Conservation (phyloP, 805 yeast species). For the Lachancea nothofagi region DNA sequence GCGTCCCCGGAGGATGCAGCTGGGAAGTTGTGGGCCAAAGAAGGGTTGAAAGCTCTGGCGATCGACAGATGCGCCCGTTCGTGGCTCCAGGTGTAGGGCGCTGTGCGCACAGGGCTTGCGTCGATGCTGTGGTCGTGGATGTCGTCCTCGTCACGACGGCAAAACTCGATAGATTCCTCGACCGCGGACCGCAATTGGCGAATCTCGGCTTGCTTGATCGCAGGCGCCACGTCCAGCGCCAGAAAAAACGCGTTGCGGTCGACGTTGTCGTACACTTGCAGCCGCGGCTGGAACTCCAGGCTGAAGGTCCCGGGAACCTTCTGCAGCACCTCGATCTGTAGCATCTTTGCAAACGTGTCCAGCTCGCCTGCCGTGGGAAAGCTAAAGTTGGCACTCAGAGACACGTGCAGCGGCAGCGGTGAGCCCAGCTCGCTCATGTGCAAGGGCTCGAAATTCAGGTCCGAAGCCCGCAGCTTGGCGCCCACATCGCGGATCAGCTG, state of each 20-base stretch:
- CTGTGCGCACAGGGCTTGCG: neutral
- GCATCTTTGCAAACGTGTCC: constrained; percentile 12
- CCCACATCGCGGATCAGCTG: constrained; percentile 12
- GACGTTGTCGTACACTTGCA: constrained; percentile 8
- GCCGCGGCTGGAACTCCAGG: constrained; percentile 5
- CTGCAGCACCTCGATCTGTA: constrained; percentile 7
- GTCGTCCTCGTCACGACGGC: constrained; percentile 1
- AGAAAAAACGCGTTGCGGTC: constrained; percentile 7
- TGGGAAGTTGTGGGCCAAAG: neutral
- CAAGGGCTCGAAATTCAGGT: constrained; percentile 19
- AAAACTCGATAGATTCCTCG: constrained; percentile 5
- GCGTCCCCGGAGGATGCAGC: neutral
- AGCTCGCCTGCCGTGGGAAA: constrained; percentile 13
- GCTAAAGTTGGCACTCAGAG: constrained; percentile 18
- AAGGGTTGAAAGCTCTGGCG: neutral
- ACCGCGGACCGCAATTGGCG: constrained; percentile 3
- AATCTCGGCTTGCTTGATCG: neutral
- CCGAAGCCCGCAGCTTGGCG: neutral
- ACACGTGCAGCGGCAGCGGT: constrained; percentile 26
- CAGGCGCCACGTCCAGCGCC: constrained; percentile 6
- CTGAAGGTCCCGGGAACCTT: constrained; percentile 4
- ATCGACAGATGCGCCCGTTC: constrained; percentile 10
- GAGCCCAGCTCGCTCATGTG: constrained; percentile 24
- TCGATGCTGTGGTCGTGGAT: neutral
- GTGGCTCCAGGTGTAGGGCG: neutral